These are phyloP conservation scores for Rubia balearica DNA, from an alignment of 305 asterid genomes.

Conservation along the genomic window DNA sequence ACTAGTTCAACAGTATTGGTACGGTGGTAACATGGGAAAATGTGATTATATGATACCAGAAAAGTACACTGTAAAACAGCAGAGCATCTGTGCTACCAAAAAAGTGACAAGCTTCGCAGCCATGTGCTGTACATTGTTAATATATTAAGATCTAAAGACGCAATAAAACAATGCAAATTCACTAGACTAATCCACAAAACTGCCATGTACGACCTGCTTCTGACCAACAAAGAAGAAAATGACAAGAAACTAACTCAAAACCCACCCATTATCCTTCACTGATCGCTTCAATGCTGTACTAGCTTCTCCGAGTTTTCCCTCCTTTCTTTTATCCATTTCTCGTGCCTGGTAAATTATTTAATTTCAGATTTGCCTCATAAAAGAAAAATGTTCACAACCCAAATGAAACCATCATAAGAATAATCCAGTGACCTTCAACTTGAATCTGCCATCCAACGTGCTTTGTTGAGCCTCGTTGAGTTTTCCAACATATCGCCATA, in stretches of 20 bases:
- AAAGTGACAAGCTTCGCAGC: not conserved
- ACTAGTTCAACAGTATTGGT: not conserved
- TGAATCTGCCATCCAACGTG: slow-evolving; percentile 94
- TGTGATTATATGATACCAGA: not conserved
- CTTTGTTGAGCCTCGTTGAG: slow-evolving; percentile 95
- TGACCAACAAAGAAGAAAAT: not conserved
- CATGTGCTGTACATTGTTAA: not conserved
- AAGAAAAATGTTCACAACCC: slow-evolving; percentile 9
- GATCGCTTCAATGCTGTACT: slow-evolving; percentile 93
- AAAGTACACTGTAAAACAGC: not conserved
- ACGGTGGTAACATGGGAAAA: not conserved
- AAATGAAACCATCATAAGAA: not conserved
- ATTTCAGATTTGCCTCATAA: slow-evolving; percentile 9
- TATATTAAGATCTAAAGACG: not conserved
- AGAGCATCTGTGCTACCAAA: not conserved
- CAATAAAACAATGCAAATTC: not conserved
- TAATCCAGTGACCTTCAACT: slow-evolving; percentile 55
- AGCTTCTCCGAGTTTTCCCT: slow-evolving; percentile 96
- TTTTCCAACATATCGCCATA: slow-evolving; percentile 95
- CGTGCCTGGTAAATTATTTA: slow-evolving; percentile 57
- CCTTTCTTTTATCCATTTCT: slow-evolving; percentile 97
- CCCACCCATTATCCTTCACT: slow-evolving; percentile 95
- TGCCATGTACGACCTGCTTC: not conserved
- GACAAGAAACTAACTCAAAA: not conserved
- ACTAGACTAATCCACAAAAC: not conserved